A percentile compares a stretch with the other conserved stretches of the same genome.
Conservation (phyloP, 2,329 filamentous ascomycete genomes). For the Mariannaea sp. region DNA sequence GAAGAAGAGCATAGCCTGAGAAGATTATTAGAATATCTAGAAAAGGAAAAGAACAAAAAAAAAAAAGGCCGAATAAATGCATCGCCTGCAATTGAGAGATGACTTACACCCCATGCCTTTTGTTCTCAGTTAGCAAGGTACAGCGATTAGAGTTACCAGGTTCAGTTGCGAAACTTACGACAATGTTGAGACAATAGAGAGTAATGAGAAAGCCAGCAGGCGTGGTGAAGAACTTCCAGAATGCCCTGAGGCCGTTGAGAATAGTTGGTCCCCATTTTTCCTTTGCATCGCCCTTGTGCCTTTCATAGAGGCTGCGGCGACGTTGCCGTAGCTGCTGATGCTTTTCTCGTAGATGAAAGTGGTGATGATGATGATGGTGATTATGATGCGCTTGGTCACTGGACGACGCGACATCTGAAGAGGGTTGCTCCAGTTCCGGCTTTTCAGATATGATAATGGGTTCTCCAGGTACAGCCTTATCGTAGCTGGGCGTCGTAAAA, state of each 20-base stretch:
- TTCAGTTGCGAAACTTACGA: too few relatives aligned
- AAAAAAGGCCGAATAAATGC: neutral
- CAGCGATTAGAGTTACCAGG: too few relatives aligned
- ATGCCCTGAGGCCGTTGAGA: constrained; percentile 33
- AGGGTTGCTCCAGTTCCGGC: neutral
- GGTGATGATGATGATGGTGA: constrained; percentile 10
- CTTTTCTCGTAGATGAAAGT: constrained; percentile 12
- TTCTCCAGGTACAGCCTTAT: constrained; percentile 1
- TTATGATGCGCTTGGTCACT: too few relatives aligned
- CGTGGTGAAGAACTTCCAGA: constrained; percentile 40
- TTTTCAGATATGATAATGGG: neutral
- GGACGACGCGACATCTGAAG: neutral
- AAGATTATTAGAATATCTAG: constrained; percentile 8
- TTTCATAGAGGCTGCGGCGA: constrained; percentile 28
- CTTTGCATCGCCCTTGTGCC: constrained; percentile 29
- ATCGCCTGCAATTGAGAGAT: too few relatives aligned
- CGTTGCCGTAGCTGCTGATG: constrained; percentile 22
- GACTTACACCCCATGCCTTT: constrained; percentile 35
- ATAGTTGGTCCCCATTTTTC: constrained; percentile 34
- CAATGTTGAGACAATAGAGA: constrained; percentile 39
- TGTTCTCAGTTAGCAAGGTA: neutral
- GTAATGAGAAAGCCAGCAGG: constrained; percentile 38
- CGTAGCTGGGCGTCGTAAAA: constrained; percentile 13
- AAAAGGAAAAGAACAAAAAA: neutral
- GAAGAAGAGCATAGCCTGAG: constrained; percentile 39